Base-by-base conservation (phyloP, 176 grass and related monocot species). In the Oryza longistaminata region DNA sequence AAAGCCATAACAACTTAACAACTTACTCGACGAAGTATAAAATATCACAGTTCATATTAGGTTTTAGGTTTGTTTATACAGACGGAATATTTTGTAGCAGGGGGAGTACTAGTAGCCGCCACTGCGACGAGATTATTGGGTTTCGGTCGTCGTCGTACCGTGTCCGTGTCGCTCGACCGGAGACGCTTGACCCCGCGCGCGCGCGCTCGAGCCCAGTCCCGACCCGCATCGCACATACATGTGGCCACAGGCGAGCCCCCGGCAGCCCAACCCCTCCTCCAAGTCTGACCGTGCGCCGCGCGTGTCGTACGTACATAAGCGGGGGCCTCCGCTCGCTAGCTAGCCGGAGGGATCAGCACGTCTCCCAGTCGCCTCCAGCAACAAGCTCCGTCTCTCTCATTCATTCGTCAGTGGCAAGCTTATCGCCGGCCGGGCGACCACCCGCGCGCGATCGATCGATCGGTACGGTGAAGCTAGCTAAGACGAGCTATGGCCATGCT, bases 81-180 rank as follows among this genome's bases (percentile, higher is more conserved):
- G n/a, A n/a, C n/a, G n/a, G n/a, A n/a, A 33, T 33, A 33, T 33
- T 33, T 33, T 33, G 33, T 33, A 33, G 3, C 3, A 33, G 33
- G 3, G 3, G 33, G 33, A 33, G 33, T 42, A 42, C 1, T 42
- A 42, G 40, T 42, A 42, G 40, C 40, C 40, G 40, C 42, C 42
- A 43, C 42, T 9, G 9, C 42, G 42, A 43, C 42, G 42, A 9
- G 42, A 43, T 43, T 43, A 42, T 42, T 43, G 12, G 46, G 46
- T 15, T 49, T 49, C 13, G 46, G 46, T 49, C 46, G 46, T 49
- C 46, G 46, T 35, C 34, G 34, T 35, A 4, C 12, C 46, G 13
- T 49, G 52, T 83, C 86, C 65, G 71, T 62, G 80, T 83, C 73
- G 73, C 65, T 74, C 53, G 5, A 55, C 33, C 31, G 55, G 42